Base-by-base conservation (phyloP, 2,329 filamentous ascomycete species). In the Didymellaceae sp. region DNA sequence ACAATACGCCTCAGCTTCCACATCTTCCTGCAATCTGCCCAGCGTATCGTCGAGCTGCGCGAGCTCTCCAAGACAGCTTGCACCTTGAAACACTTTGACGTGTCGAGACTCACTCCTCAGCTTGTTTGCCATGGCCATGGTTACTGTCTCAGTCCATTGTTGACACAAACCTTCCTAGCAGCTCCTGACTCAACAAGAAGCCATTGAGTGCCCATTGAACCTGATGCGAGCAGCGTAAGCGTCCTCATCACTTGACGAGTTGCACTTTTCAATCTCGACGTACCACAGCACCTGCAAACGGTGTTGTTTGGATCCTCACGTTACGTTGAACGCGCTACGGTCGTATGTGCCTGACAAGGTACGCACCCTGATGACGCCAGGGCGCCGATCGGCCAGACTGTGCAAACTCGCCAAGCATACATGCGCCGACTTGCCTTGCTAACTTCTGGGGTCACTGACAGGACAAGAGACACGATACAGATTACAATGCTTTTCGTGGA, bases 261-360 rank as follows among this genome's bases (percentile, higher is more conserved):
- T 11, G 17, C 7, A 5, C 26, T 38, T 24, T 21, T 1, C 38
- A 7, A 16, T 7, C 37, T 30, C 18, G 11, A 28, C 6, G n/a
- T 34, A 21, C 17, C 34, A 45, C 47, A 22, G 22, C 38, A 31
- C 42, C 35, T 41, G 42, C 41, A 51, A 51, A 51, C 41, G 32
- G 48, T 33, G 21, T 43, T 46, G 34, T 34, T 40, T 33, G 18
- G 38, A 37, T 42, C 37, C 34, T 34, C 11, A 38, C 7, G 45
- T 52, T 52, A 46, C 48, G 48, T 52, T 52, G 48, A 52, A 39
- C 48, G 24, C 48, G 48, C 48, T 52, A n/a, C n/a, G n/a, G n/a
- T n/a, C n/a, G n/a, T n/a, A 45, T 46, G 48, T 45, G 25, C 48
- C 42, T 52, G 48, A 45, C 48, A 32, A 37, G 48, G 41, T 35